Conservation (phyloP, 805 yeast genomes). For the Teunomyces barrocoloradensis region DNA sequence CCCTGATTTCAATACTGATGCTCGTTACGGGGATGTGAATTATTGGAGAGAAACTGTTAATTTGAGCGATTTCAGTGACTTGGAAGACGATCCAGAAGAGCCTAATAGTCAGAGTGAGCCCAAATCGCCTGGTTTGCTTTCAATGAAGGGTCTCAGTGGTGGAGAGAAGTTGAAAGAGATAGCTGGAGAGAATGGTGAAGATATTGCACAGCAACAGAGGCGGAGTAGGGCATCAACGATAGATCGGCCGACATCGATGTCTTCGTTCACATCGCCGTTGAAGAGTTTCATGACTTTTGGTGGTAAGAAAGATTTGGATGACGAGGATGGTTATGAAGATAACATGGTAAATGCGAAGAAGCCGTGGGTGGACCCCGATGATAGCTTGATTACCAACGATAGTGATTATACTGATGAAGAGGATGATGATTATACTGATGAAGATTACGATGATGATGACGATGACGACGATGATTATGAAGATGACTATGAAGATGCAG, state of each 20-base stretch:
- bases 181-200: background rate
- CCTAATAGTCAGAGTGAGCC: slow-evolving; percentile 1
- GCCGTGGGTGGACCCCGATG: slow-evolving; percentile 12
- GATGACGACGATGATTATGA: slow-evolving; percentile 21
- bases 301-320: slow-evolving; percentile 23
- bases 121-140: slow-evolving; percentile 15
- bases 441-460: slow-evolving; percentile 11
- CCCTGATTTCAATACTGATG: slow-evolving; percentile 40
- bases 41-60: slow-evolving; percentile 89
- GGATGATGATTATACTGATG: slow-evolving; percentile 17
- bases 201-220: background rate
- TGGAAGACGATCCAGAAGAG: slow-evolving; percentile 9
- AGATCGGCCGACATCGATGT: slow-evolving; percentile 33
- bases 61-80: slow-evolving; percentile 52
- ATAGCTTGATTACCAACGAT: slow-evolving; percentile 10
- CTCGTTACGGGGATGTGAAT: slow-evolving; percentile 79
- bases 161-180: background rate
- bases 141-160: slow-evolving; percentile 2
- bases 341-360: slow-evolving; percentile 14
- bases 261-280: slow-evolving; percentile 40
- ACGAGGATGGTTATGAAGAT: slow-evolving; percentile 23
- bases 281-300: slow-evolving; percentile 41
- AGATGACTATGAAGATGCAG: slow-evolving; percentile 31
- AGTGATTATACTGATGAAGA: slow-evolving; percentile 22
- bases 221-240: slow-evolving; percentile 7